Percentiles rank a stretch among this genome's conserved stretches.
Conservation (phyloP, 768 basidiomycete genomes). For the Termitomyces sp. region DNA sequence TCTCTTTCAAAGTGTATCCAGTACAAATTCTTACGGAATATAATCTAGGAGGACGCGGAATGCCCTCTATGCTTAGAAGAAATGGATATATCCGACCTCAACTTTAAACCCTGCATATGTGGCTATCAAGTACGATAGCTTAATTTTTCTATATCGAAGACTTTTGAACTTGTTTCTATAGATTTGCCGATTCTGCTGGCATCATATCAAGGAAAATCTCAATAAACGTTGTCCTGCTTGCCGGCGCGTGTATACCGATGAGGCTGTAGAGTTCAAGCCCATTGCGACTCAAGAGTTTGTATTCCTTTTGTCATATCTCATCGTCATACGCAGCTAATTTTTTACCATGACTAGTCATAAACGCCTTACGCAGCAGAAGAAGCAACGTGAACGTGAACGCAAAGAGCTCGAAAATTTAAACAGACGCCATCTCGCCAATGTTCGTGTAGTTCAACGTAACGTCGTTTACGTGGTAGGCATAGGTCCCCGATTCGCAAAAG, state of each 20-base stretch:
- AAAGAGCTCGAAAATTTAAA: conserved; percentile 90
- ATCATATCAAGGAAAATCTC: conserved; percentile 94
- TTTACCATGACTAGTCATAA: conserved; percentile 62
- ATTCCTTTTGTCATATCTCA: conserved; percentile 14
- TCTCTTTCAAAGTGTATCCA: conserved; percentile 8
- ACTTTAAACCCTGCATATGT: conserved; percentile 98
- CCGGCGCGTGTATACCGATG: conserved; percentile 88
- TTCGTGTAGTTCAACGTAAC: conserved; percentile 94
- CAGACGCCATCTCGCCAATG: conserved; percentile 84
- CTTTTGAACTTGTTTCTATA: conserved; percentile 29
- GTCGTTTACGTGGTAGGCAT: conserved; percentile 97
- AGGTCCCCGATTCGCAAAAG: conserved; percentile 90
- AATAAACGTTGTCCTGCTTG: conserved; percentile 98
- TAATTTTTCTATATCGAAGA: conserved; percentile 4
- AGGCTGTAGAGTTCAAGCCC: conserved; percentile 91
- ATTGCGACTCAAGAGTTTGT: conserved; percentile 94
- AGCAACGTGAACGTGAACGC: conserved; percentile 89
- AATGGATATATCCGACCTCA: conserved; percentile 98
- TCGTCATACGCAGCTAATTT: conserved; percentile 14
- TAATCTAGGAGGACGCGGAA: conserved; percentile 86
- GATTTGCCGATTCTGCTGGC: conserved; percentile 99
- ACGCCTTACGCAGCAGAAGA: conserved; percentile 92
- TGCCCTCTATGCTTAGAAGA: conserved; percentile 98
- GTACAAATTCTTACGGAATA: conserved; percentile 13
- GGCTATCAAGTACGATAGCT: conserved; percentile 84